These are phyloP conservation scores for Withania somnifera DNA, from an alignment of 305 asterid species.

Conservation along the genomic window DNA sequence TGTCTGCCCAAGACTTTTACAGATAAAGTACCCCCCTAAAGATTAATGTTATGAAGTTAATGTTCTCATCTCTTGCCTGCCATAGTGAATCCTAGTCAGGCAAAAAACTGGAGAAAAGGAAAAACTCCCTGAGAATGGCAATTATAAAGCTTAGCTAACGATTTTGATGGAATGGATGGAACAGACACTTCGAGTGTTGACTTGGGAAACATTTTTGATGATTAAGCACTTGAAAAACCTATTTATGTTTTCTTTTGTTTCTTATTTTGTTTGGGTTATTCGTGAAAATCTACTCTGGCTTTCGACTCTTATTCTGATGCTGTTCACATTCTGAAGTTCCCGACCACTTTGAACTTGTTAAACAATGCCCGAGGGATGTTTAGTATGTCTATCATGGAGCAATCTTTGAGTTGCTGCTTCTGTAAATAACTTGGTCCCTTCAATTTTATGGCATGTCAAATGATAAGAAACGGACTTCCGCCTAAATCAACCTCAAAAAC, in stretches of 20 bases:
- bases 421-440: background rate
- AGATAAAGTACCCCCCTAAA: background rate
- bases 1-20: background rate
- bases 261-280: background rate
- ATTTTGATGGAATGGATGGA: background rate
- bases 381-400: background rate
- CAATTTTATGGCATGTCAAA: background rate
- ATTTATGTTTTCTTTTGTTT: background rate
- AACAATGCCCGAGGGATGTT: background rate
- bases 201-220: background rate
- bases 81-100: background rate
- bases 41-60: background rate
- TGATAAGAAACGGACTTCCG: background rate
- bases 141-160: background rate
- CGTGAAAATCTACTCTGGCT: background rate
- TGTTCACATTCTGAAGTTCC: background rate
- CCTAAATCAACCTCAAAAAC: background rate
- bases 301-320: background rate
- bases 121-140: background rate
- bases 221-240: background rate
- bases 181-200: background rate
- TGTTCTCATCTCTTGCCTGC: background rate
- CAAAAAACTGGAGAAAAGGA: background rate
- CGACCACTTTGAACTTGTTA: background rate
- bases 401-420: background rate